Evolutionary conservation across 169 alveolate species (phyloP).

Genomic region (Plasmodium reichenowi): DNA sequence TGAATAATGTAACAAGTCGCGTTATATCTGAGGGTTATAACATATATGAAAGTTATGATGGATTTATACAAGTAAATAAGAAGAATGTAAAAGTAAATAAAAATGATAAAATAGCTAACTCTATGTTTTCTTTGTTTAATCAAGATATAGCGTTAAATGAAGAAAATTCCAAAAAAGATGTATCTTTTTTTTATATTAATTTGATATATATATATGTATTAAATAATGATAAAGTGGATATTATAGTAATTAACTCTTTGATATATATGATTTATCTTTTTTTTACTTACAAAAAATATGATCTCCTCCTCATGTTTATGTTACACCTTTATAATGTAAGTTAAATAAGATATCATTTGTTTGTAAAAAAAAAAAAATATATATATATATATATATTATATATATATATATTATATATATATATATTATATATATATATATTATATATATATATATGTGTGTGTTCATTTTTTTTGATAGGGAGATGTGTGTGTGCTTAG

Average conservation of each 20-base stretch:
- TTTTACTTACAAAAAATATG: conserved; percentile 22
- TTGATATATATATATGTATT: conserved; percentile 29
- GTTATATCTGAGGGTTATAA: background rate
- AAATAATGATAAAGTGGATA: conserved; percentile 20
- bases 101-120: conserved; percentile 27
- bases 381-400: background rate
- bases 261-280: conserved; percentile 40
- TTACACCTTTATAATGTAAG: conserved; percentile 54
- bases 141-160: background rate
- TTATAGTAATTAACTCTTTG: conserved; percentile 37
- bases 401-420: background rate
- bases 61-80: conserved; percentile 11
- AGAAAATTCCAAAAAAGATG: background rate
- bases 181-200: conserved; percentile 3
- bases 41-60: conserved; percentile 4
- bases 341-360: background rate
- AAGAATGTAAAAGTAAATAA: conserved; percentile 28
- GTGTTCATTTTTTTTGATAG: background rate
- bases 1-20: conserved; percentile 7
- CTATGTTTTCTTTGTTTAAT: conserved; percentile 5
- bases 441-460: background rate
- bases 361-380: background rate
- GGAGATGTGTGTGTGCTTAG: conserved; percentile 36
- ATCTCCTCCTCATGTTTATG: conserved; percentile 29
- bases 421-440: too few species aligned